phyloP scores from a whole-genome alignment of 257 asterid genomes.

The Solanum raphanifolium region DNA sequence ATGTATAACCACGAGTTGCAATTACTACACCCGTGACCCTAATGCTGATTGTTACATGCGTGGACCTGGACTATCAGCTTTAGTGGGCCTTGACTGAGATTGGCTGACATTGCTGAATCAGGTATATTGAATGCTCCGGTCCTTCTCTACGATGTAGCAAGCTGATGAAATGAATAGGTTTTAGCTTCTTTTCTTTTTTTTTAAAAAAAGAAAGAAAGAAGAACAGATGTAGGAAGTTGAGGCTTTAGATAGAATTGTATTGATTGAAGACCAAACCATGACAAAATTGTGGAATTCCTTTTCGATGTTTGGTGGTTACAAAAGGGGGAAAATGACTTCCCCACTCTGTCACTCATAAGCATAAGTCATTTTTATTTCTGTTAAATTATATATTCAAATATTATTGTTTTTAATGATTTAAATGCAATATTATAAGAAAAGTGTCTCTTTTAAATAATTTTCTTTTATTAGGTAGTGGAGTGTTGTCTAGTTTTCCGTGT shows the following conservation, averaged over 20 bases:
- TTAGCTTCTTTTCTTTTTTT: neutral
- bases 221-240: neutral
- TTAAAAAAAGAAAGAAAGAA: neutral
- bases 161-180: neutral
- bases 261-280: neutral
- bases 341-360: neutral
- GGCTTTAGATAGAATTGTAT: neutral
- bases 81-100: constrained; percentile 40
- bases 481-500: neutral
- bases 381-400: neutral
- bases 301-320: neutral
- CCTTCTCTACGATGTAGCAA: neutral
- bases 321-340: neutral
- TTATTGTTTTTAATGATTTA: too few species aligned
- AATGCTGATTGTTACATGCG: constrained; percentile 16
- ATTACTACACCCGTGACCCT: constrained; percentile 83
- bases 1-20: constrained; percentile 46
- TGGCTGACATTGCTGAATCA: constrained; percentile 38
- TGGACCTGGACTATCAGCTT: constrained; percentile 55
- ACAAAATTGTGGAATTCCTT: neutral
- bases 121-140: neutral
- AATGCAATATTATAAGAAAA: neutral
- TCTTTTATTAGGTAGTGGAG: neutral
- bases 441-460: neutral
- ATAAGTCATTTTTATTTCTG: neutral